phyloP scores from a whole-genome alignment of 2,329 filamentous ascomycete genomes.

The Gremmenia infestans region DNA sequence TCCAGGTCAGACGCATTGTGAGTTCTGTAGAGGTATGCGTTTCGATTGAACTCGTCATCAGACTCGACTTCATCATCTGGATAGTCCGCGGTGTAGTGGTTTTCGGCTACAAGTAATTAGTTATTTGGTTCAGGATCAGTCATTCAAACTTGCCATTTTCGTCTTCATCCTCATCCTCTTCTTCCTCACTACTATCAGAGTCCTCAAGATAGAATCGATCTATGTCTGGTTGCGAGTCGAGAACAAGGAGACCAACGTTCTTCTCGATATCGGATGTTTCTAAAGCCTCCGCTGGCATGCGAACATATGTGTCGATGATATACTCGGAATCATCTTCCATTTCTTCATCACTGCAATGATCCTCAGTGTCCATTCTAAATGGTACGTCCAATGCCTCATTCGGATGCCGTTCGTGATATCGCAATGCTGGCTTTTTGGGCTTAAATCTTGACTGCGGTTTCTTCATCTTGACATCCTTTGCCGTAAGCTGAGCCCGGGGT shows the following conservation, averaged over 20 bases:
- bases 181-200: constrained; percentile 55
- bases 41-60: constrained; percentile 59
- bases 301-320: constrained; percentile 60
- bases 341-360: constrained; percentile 40
- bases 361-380: constrained; percentile 34
- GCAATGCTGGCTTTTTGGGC: constrained; percentile 50
- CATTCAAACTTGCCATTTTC: constrained; percentile 50
- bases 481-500: constrained; percentile 6
- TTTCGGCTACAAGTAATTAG: constrained; percentile 53
- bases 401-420: constrained; percentile 53
- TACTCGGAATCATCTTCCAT: constrained; percentile 50
- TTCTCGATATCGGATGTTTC: constrained; percentile 42
- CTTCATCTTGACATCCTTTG: constrained; percentile 8
- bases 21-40: constrained; percentile 51
- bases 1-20: constrained; percentile 29
- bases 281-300: constrained; percentile 50
- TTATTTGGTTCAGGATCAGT: neutral
- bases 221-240: constrained; percentile 35
- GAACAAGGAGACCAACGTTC: constrained; percentile 38
- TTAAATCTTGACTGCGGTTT: constrained; percentile 40
- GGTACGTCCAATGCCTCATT: constrained; percentile 29
- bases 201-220: constrained; percentile 56
- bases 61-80: constrained; percentile 73
- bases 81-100: constrained; percentile 75
- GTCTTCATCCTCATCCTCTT: constrained; percentile 60